Evolutionary conservation across 805 yeast genomes (phyloP), one percentile per base, ranked within the genome.

Genomic region (Yamadazyma phyllophila): DNA sequence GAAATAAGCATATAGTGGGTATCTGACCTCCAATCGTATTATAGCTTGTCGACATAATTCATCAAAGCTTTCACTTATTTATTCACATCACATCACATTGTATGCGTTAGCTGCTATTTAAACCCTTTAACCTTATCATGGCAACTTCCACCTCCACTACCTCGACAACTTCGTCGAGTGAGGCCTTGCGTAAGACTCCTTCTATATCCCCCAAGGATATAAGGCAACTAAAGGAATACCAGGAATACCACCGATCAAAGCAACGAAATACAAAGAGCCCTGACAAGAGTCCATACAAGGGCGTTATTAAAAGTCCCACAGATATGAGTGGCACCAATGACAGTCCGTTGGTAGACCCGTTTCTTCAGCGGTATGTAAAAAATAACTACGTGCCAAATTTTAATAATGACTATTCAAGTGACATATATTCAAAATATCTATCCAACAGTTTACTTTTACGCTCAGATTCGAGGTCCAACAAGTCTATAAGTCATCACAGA

Each of bases 91-190:
- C 31, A 10, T 11, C 31, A 29, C 13, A 11, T 32, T 32, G 36
- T 32, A 32, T 32, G 36, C 26, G 40, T 17, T 14, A n/a, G n/a
- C n/a, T 15, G 26, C 31, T 29, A 29, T 6, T 5, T 32, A 32
- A 32, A 12, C 35, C 4, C 7, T 11, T 29, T 7, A 20, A 4
- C 31, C 13, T 7, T 29, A n/a, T 4, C 13, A 29, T 29, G 31
- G 17, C 39, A 17, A 34, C 44, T 11, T 35, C 37, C n/a, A 34
- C 44, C n/a, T 35, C 37, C 26, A 34, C 41, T 11, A 49, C 48
- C 39, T 46, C 53, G 26, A 46, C 48, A 11, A 49, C 53, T 7
- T 43, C 50, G 15, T 46, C 53, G 13, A 40, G 13, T 24, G 39
- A 36, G 14, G 39, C 48, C 7, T 43, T 47, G 24, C 49, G 44